phyloP scores from a whole-genome alignment of 176 grass and related monocot species.

The Hsuehochloa calcarea region DNA sequence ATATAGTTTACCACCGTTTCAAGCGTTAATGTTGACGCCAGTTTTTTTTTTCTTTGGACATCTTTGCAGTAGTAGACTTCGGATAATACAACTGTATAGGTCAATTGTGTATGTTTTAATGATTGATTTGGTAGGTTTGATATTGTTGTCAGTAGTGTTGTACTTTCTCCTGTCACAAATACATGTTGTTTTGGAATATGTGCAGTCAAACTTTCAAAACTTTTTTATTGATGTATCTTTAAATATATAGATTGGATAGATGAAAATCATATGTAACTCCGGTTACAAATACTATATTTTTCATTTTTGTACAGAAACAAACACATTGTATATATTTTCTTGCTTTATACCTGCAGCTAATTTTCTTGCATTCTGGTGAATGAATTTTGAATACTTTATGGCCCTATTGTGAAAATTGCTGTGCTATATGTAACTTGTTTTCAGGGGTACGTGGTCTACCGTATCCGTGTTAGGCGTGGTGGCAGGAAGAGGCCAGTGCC shows the following conservation, averaged over 20 bases:
- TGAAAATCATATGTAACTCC: too few species aligned
- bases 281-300: neutral
- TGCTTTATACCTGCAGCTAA: neutral
- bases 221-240: too few species aligned
- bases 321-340: neutral
- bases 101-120: neutral
- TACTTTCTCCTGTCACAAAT: too few species aligned
- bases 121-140: neutral
- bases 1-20: neutral
- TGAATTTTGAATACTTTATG: neutral
- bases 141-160: neutral
- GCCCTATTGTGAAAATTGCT: neutral
- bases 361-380: neutral
- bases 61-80: neutral
- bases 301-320: neutral
- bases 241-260: too few species aligned
- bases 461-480: conserved; percentile 59
- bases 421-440: neutral
- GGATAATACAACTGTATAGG: neutral
- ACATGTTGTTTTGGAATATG: too few species aligned
- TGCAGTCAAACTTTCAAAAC: too few species aligned
- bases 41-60: neutral
- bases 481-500: conserved; percentile 88
- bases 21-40: neutral
- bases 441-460: conserved; percentile 65